A percentile compares a stretch with the other conserved stretches of the same genome.
These are phyloP conservation scores for Viola odorata DNA, from an alignment of 345 rosid species.

Conservation along the genomic window DNA sequence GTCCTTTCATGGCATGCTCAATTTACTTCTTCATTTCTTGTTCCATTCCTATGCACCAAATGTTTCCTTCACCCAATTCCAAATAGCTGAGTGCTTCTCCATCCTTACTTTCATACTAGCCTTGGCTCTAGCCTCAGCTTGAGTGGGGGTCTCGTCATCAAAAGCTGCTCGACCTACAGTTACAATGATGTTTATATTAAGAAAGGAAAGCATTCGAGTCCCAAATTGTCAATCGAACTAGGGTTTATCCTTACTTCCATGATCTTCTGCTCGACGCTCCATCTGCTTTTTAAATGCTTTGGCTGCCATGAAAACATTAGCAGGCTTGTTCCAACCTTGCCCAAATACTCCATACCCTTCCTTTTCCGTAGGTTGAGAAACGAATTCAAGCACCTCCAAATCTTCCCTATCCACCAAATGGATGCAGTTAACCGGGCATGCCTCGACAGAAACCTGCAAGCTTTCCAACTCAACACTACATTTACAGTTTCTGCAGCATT, in stretches of 20 bases:
- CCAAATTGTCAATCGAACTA: not conserved
- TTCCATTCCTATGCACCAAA: conserved; percentile 10
- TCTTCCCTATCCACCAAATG: conserved; percentile 54
- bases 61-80: conserved; percentile 26
- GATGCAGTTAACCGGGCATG: conserved; percentile 66
- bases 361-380: conserved; percentile 40
- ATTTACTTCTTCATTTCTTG: not conserved
- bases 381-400: conserved; percentile 44
- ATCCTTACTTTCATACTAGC: conserved; percentile 36
- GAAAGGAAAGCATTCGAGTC: not conserved
- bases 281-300: conserved; percentile 41
- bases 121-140: conserved; percentile 41
- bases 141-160: conserved; percentile 56
- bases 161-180: conserved; percentile 27
- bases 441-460: conserved; percentile 47
- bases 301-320: conserved; percentile 47
- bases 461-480: not conserved
- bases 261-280: conserved; percentile 20
- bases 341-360: conserved; percentile 54
- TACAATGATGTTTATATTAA: not conserved
- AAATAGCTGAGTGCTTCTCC: conserved; percentile 31
- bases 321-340: conserved; percentile 56
- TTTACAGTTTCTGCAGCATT: not conserved
- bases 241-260: conserved; percentile 17
- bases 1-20: not conserved